Evolutionary conservation across 169 alveolate genomes (phyloP), one percentile per base, ranked within the genome.

Genomic region (Plasmodium fragile): DNA sequence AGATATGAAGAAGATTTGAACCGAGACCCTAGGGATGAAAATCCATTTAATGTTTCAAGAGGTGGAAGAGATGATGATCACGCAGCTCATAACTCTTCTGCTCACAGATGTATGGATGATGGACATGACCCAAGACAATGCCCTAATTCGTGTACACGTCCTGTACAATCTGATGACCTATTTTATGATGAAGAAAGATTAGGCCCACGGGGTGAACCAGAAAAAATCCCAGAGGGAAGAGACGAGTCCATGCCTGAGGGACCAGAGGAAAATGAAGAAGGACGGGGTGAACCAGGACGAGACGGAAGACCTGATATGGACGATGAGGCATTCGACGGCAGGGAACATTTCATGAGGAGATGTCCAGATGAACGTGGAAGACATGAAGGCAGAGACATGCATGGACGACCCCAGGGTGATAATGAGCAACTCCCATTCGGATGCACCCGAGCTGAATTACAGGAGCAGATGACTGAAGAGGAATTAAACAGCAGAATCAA

Each of bases 401-500:
- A 18, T 2, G 36, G 59, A 49, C 59, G 7, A 0, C 59, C 32
- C 34, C 13, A 65, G 2, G 41, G 75, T 65, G 34, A 65, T 13
- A 6, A 28, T 65, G 75, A 65, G 25, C n/a, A 11, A 22, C 59
- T 49, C 53, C 87, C 77, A 0, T 49, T 80, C 69, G 77, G 87
- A 22, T 22, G 25, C 30, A 41, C 75, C 36, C 11, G 36, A 59
- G 36, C 81, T 13, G 92, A 82, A 32, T 55, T 82, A 30, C 70
- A 82, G 18, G 80, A 59, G 8, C 30, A 55, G 16, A 32, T 59
- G 73, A 65, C 59, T 4, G 92, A 82, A 59, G 72, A 65, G 18
- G 41, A 82, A 59, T 59, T 83, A 83, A 70, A 70, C 75, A 7
- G 28, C 13, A 70, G 25, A 83, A 25, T 83, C 13, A 70, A 18